phyloP scores from a whole-genome alignment of 768 basidiomycete genomes.

The Boletus eberwhitei region DNA sequence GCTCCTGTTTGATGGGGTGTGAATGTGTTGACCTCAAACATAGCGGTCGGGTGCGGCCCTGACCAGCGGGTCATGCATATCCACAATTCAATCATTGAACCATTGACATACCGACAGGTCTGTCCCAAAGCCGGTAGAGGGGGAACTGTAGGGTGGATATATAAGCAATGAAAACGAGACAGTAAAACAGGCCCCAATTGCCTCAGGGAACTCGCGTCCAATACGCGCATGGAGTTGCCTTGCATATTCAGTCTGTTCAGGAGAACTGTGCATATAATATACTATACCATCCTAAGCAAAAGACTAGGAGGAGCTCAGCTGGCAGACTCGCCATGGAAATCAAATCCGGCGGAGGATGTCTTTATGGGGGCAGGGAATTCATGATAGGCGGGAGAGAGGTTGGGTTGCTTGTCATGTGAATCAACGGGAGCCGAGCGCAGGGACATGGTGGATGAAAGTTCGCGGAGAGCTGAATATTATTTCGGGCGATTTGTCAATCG shows the following conservation, averaged over 20 bases:
- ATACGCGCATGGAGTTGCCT: slow-evolving; percentile 56
- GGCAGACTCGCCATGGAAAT: slow-evolving; percentile 60
- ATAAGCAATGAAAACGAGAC: background rate
- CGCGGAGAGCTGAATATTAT: background rate
- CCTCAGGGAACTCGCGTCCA: slow-evolving; percentile 68
- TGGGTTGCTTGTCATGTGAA: background rate
- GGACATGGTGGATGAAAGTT: background rate
- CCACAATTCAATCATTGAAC: background rate
- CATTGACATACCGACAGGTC: slow-evolving; percentile 49
- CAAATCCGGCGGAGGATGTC: slow-evolving; percentile 57
- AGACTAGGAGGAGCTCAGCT: accelerated
- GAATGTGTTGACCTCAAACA: slow-evolving; percentile 71
- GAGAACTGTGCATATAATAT: slow-evolving; percentile 53
- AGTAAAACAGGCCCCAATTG: slow-evolving; percentile 13
- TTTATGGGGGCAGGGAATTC: slow-evolving; percentile 54
- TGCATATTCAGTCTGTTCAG: slow-evolving; percentile 46
- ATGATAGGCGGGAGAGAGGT: slow-evolving; percentile 50
- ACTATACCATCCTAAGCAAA: slow-evolving; percentile 36
- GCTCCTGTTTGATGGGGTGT: slow-evolving; percentile 67
- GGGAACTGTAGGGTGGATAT: slow-evolving; percentile 41
- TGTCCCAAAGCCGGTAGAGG: slow-evolving; percentile 61
- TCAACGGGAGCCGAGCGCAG: background rate
- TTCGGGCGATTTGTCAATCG: background rate
- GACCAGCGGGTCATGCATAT: background rate
- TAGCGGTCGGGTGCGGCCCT: slow-evolving; percentile 68